These are phyloP conservation scores for Daldinia loculata DNA, from an alignment of 495 filamentous ascomycete species.

Conservation along the genomic window DNA sequence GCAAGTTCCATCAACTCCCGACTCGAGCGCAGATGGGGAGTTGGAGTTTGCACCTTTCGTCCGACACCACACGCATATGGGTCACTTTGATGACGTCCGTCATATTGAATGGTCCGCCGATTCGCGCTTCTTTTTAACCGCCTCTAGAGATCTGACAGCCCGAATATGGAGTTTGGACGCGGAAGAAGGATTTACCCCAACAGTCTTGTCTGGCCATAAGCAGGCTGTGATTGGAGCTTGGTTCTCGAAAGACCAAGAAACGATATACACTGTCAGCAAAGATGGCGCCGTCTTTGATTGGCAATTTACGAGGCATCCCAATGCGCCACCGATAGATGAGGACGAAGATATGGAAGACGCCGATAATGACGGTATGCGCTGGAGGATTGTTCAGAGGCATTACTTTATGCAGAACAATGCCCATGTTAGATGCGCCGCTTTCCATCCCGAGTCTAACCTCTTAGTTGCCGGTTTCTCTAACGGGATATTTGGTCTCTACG, in stretches of 20 bases:
- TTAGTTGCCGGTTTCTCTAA: constrained; percentile 94
- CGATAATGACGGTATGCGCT: constrained; percentile 69
- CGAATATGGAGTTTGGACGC: constrained; percentile 92
- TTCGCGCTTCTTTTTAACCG: constrained; percentile 90
- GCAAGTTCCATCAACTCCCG: constrained; percentile 91
- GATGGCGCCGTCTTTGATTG: constrained; percentile 67
- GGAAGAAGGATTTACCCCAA: constrained; percentile 88
- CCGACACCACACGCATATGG: constrained; percentile 81
- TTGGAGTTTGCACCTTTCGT: constrained; percentile 96
- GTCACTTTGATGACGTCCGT: constrained; percentile 86
- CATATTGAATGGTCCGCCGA: constrained; percentile 94
- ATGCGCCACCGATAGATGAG: constrained; percentile 58
- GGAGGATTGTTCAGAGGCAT: constrained; percentile 86
- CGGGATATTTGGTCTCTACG: constrained; percentile 91
- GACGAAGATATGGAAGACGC: constrained; percentile 66
- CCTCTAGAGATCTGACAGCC: constrained; percentile 90
- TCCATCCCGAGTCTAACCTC: constrained; percentile 84
- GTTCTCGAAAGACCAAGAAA: constrained; percentile 92
- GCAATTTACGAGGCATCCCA: constrained; percentile 69
- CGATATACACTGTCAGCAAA: constrained; percentile 66
- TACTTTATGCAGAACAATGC: constrained; percentile 93
- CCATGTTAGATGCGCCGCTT: constrained; percentile 85
- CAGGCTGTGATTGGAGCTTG: constrained; percentile 87
- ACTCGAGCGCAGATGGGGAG: constrained; percentile 77
- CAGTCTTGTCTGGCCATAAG: constrained; percentile 86